Evolutionary conservation across 1,139 yeast genomes (phyloP).

Genomic region (Candida labiduridarum): DNA sequence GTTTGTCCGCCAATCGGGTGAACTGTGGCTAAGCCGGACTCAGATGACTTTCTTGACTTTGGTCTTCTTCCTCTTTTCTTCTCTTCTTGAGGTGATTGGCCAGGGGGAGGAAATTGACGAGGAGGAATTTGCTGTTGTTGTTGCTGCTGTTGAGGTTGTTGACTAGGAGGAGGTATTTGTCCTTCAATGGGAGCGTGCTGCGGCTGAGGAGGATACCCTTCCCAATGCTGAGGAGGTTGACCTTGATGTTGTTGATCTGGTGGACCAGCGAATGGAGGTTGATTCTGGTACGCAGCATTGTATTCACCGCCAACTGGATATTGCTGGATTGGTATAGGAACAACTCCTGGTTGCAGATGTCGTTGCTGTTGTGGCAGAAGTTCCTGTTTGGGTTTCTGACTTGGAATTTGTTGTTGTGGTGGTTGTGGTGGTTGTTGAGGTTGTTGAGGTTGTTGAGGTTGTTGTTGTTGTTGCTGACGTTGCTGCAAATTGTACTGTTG

Average conservation of each 20-base stretch:
- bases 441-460: not conserved
- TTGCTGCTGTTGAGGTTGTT: conserved; percentile 6
- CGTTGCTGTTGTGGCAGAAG: conserved; percentile 4
- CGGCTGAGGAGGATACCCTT: conserved; percentile 6
- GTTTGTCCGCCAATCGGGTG: not conserved
- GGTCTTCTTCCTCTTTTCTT: conserved; percentile 13
- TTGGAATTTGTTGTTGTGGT: conserved; percentile 4
- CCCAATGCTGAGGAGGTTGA: conserved; percentile 9
- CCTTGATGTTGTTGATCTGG: conserved; percentile 5
- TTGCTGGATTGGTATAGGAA: conserved; percentile 4
- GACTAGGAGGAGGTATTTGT: conserved; percentile 5
- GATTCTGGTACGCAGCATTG: conserved; percentile 2
- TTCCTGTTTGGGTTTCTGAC: not conserved
- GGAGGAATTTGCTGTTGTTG: not conserved
- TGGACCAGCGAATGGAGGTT: conserved; percentile 3
- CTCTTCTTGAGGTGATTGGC: conserved; percentile 5
- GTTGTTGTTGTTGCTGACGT: conserved; percentile 8
- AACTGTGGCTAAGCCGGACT: not conserved
- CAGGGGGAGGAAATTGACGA: not conserved
- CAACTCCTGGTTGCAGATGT: conserved; percentile 7
- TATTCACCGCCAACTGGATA: conserved; percentile 5
- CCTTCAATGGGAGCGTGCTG: not conserved
- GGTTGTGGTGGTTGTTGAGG: not conserved
- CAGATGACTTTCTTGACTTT: conserved; percentile 6
- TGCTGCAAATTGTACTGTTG: conserved; percentile 10